Evolutionary conservation across 805 yeast species (phyloP).

Genomic region (Spathaspora boniae): DNA sequence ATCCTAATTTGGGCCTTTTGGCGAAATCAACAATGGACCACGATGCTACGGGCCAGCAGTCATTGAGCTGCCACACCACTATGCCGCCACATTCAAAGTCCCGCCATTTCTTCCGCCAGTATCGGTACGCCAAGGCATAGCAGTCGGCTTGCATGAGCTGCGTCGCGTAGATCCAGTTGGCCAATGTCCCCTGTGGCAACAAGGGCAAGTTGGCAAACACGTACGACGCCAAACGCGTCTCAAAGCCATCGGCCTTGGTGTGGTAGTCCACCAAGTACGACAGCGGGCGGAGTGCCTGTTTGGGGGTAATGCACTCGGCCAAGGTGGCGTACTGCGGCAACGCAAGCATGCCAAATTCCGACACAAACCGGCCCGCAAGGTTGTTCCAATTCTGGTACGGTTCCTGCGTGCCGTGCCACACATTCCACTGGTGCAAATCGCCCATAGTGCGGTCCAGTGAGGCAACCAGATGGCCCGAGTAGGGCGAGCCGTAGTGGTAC

Average conservation of each 20-base stretch:
- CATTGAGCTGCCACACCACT: constrained; percentile 52
- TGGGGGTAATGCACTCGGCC: constrained; percentile 30
- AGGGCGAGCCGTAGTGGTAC: constrained; percentile 49
- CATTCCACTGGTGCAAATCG: constrained; percentile 54
- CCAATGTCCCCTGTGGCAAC: constrained; percentile 28
- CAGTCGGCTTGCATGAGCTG: constrained; percentile 52
- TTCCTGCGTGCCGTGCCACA: constrained; percentile 51
- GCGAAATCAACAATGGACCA: constrained; percentile 47
- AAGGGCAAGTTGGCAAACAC: constrained; percentile 39
- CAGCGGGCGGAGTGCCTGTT: constrained; percentile 39
- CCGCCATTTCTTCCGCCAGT: constrained; percentile 47
- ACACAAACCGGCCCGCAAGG: constrained; percentile 45
- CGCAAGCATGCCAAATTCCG: constrained; percentile 53
- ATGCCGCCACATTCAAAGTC: constrained; percentile 41
- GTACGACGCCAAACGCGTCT: constrained; percentile 41
- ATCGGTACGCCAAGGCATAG: constrained; percentile 40
- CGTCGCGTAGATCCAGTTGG: constrained; percentile 44
- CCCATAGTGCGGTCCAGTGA: constrained; percentile 39
- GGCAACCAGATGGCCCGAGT: constrained; percentile 29
- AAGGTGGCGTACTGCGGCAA: constrained; percentile 37
- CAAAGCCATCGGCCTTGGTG: constrained; percentile 47
- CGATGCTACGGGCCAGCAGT: constrained; percentile 49
- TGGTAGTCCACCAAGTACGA: constrained; percentile 42
- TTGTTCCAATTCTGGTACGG: constrained; percentile 46
- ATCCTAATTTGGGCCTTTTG: constrained; percentile 41